Percentiles rank a stretch among this genome's conserved stretches.
Evolutionary conservation across 2,329 filamentous ascomycete genomes (phyloP).

Genomic region (Penicillium sp.): DNA sequence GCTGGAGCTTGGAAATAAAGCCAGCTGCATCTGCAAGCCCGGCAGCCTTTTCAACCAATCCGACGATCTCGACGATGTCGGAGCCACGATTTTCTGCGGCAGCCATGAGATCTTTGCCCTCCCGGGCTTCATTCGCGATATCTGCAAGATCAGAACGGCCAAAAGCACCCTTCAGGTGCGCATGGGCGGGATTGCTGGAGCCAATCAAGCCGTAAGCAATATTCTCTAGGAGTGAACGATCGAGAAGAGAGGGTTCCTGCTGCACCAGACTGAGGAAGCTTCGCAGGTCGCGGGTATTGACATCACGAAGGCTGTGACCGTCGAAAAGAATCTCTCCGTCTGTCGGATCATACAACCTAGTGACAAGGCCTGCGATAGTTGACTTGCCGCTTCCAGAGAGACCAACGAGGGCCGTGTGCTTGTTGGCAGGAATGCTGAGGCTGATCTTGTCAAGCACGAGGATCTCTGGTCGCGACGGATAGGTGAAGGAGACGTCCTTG

Average conservation of each 20-base stretch:
- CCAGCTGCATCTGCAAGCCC: conserved; percentile 57
- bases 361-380: conserved; percentile 60
- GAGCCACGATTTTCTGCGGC: conserved; percentile 47
- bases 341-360: conserved; percentile 65
- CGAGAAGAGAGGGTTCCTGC: conserved; percentile 25
- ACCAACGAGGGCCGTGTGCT: conserved; percentile 55
- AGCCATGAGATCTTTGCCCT: conserved; percentile 49
- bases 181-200: conserved; percentile 28
- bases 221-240: conserved; percentile 24
- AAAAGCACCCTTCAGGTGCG: conserved; percentile 35
- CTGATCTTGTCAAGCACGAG: conserved; percentile 29
- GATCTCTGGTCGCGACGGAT: conserved; percentile 33
- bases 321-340: conserved; percentile 64
- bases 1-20: conserved; percentile 21
- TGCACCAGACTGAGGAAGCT: conserved; percentile 24
- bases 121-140: conserved; percentile 43
- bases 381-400: conserved; percentile 59
- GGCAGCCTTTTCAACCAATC: conserved; percentile 40
- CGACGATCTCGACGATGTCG: conserved; percentile 53
- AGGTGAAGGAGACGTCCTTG: conserved; percentile 35
- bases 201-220: conserved; percentile 47
- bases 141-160: conserved; percentile 51
- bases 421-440: conserved; percentile 39
- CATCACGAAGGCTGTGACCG: conserved; percentile 55
- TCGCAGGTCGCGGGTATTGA: conserved; percentile 49